Base-by-base conservation (phyloP, 2,329 filamentous ascomycete genomes). In the Chaetomiaceae sp. region DNA sequence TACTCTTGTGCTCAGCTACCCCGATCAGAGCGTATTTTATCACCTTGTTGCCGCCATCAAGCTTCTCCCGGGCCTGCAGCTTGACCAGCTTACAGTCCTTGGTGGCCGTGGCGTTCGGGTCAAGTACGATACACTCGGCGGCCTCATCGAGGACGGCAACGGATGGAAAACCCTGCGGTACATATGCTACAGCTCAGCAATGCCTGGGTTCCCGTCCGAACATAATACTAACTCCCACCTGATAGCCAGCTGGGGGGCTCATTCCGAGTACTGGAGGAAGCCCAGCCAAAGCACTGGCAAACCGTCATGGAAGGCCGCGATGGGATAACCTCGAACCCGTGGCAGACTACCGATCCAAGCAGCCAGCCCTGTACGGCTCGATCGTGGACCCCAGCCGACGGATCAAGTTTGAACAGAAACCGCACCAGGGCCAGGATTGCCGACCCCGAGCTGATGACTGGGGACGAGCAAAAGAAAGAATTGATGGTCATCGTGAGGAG, bases 131-230 rank as follows among this genome's bases (percentile, higher is more conserved):
- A 15, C 38, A 17, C 33, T 47, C 26, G 14, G 11, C 38, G 3
- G 33, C 14, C 45, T 47, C 27, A 37, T 47, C 26, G 17, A 20
- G 18, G 10, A 37, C 18, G 32, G 45, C 33, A 33, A 26, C 14
- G 45, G 45, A 33, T 42, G 45, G 45, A 47, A 47, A 12, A 47
- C 26, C 6, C 38, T 47, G 27, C 44, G 44, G 10, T 41, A 36
- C 24, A 20, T 46, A 6, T 20, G 22, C 27, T 29, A 8, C 36
- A 36, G 7, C 43, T 40, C 29, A 29, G 20, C 6, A 15, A 30
- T 46, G 29, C 37, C 40, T 10, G 32, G 38, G 24, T 41, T 32
- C 37, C 24, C 17, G 20, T 20, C 15, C 3, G 6, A n/a, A 22
- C 22, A 34, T 11, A 6, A 20, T 12, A 8, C 11, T 2, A n/a